Base-by-base conservation (phyloP, 129 eudicot genomes). In the Ambrosia artemisiifolia region DNA sequence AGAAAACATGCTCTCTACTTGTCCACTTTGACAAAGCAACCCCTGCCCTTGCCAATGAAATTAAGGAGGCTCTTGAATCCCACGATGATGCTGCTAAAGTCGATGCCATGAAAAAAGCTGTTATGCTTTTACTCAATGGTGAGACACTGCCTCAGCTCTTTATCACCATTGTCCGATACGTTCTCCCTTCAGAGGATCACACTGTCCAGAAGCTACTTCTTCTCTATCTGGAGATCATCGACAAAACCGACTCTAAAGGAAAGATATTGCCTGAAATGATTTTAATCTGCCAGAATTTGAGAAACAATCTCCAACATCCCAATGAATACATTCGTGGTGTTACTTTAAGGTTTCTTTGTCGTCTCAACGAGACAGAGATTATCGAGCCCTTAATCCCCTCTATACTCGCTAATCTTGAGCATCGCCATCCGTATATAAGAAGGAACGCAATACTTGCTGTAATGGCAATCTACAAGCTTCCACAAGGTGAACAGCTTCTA, bases 301-400 rank as follows among this genome's bases (percentile, higher is more conserved):
- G 92, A 56, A 94, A 94, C 75, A 88, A 94, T 83, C 85, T 94
- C 75, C 92, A 90, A 71, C 97, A 90, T 73, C 97, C 98, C 0
- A 94, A 94, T 75, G 98, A 94, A 67, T 94, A 94, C 82, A 82
- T 94, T 32, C 89, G 98, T 33, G 98, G 98, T 34, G 98, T 90
- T 50, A 88, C 98, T 20, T 77, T 90, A 70, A 84, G 98, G 85
- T 94, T 94, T 77, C 93, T 94, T 32, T 88, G 98, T 61, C 92
- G 97, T 30, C 78, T 94, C 67, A 87, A 82, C 49, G 98, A 94
- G 81, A 72, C 72, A 17, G 98, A 94, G 81, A 90, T 94, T 42
- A 85, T 94, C 57, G 98, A 94, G 81, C 98, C 98, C 6, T 74
- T 94, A 82, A 90, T 94, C 75, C 97, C 98, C 0, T 84, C 98